Conservation (phyloP, 768 basidiomycete species). For the Suillus bovinus region DNA sequence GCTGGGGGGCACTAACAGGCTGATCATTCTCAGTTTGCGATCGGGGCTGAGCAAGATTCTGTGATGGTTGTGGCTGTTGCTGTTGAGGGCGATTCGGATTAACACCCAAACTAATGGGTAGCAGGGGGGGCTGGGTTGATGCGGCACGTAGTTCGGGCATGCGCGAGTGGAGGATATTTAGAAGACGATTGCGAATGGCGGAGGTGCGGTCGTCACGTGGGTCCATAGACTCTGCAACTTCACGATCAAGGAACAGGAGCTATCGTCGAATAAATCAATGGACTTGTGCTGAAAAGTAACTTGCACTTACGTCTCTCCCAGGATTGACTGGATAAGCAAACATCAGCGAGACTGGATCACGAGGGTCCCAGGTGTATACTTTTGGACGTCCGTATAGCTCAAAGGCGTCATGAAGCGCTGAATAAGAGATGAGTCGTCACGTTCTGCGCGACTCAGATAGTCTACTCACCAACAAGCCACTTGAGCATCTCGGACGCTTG, state of each 20-base stretch:
- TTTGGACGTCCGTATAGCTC: conserved; percentile 86
- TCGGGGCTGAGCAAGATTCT: conserved; percentile 24
- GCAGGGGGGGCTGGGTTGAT: conserved; percentile 18
- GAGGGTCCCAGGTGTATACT: conserved; percentile 87
- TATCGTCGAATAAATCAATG: conserved; percentile 33
- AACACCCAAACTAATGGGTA: conserved; percentile 18
- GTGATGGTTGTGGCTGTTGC: conserved; percentile 37
- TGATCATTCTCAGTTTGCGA: conserved; percentile 13
- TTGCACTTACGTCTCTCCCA: conserved; percentile 68
- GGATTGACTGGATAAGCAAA: conserved; percentile 93
- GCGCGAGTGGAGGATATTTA: conserved; percentile 61
- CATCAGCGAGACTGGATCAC: conserved; percentile 81
- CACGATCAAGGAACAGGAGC: conserved; percentile 88
- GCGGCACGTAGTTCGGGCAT: conserved; percentile 41
- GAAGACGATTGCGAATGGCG: conserved; percentile 58
- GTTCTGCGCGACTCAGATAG: not conserved
- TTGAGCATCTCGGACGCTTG: conserved; percentile 84
- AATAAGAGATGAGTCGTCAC: conserved; percentile 16
- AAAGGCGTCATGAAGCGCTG: conserved; percentile 85
- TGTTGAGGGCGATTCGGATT: conserved; percentile 16
- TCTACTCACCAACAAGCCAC: conserved; percentile 79
- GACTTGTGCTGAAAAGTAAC: not conserved
- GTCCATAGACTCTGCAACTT: conserved; percentile 75
- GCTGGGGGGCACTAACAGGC: conserved; percentile 38
- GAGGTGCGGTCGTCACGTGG: conserved; percentile 79